Percentiles rank a stretch among this genome's conserved stretches.
Conservation (phyloP, 2,329 filamentous ascomycete genomes). For the Xylariales sp. region DNA sequence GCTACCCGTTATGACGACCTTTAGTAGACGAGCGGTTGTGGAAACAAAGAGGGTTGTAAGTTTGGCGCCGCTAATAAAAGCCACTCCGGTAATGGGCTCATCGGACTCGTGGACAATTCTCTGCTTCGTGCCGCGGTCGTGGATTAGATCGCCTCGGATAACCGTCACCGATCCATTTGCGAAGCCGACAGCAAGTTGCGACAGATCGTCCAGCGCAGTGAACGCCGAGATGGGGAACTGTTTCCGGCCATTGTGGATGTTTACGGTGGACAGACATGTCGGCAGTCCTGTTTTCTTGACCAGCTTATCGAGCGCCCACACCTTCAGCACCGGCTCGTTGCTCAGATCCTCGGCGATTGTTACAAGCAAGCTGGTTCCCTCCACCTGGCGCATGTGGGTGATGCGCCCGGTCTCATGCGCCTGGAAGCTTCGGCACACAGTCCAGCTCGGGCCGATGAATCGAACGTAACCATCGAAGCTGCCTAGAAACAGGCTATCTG, state of each 20-base stretch:
- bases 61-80: constrained; percentile 59
- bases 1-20: constrained; percentile 79
- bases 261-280: constrained; percentile 80
- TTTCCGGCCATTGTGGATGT: constrained; percentile 83
- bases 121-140: constrained; percentile 91
- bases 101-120: constrained; percentile 95
- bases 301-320: constrained; percentile 93
- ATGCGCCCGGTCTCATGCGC: constrained; percentile 78
- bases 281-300: constrained; percentile 92
- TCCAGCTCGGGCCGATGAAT: constrained; percentile 84
- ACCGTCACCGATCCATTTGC: constrained; percentile 93
- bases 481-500: constrained; percentile 85
- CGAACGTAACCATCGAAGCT: constrained; percentile 81
- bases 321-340: constrained; percentile 83
- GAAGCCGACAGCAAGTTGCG: constrained; percentile 92
- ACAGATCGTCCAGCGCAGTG: constrained; percentile 78
- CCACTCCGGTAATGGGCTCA: constrained; percentile 89
- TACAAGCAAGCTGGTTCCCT: constrained; percentile 79
- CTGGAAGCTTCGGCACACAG: constrained; percentile 79
- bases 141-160: constrained; percentile 88
- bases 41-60: constrained; percentile 83
- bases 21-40: constrained; percentile 83
- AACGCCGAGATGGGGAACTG: constrained; percentile 96
- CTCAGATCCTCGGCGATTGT: constrained; percentile 86
- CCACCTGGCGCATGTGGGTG: constrained; percentile 88